Evolutionary conservation across 208 protist species (phyloP).

Genomic region (Acanthamoeba sp.): DNA sequence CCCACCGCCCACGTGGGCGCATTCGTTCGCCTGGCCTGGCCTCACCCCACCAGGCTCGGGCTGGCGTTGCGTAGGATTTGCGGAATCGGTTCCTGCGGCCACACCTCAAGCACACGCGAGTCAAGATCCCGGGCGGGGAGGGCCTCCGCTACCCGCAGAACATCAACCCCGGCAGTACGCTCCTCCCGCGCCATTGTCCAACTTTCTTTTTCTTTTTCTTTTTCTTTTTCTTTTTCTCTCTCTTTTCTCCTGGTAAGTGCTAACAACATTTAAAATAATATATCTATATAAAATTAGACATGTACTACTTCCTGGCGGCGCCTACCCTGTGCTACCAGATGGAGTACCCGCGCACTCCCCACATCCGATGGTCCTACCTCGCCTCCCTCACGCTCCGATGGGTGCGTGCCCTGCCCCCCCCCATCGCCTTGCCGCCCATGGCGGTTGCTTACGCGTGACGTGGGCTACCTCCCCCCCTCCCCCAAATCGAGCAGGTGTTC

Average conservation of each 20-base stretch:
- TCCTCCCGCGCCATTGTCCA: neutral
- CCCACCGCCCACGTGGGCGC: too few relatives aligned
- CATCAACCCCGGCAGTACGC: neutral
- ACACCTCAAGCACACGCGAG: conserved; percentile 76
- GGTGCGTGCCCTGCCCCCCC: too few relatives aligned
- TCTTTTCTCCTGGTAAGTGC: too few relatives aligned
- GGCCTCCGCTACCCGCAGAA: neutral
- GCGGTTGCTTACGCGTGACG: too few relatives aligned
- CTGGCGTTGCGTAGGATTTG: neutral
- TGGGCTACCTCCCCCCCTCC: too few relatives aligned
- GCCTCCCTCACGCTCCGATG: neutral
- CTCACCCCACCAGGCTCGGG: too few relatives aligned
- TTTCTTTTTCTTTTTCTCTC: too few relatives aligned
- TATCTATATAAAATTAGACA: too few relatives aligned
- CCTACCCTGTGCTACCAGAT: conserved; percentile 87
- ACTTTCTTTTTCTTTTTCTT: too few relatives aligned
- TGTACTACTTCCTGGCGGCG: conserved; percentile 85
- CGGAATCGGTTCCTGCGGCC: neutral
- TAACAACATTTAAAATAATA: too few relatives aligned
- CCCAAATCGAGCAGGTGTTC: neutral
- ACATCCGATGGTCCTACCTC: conserved; percentile 79
- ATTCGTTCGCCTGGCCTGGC: too few relatives aligned
- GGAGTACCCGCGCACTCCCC: conserved; percentile 81
- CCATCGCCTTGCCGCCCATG: too few relatives aligned
- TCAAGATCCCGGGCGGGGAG: conserved; percentile 34